Evolutionary conservation across 257 asterid genomes (phyloP).

Genomic region (Solanum rostratum): DNA sequence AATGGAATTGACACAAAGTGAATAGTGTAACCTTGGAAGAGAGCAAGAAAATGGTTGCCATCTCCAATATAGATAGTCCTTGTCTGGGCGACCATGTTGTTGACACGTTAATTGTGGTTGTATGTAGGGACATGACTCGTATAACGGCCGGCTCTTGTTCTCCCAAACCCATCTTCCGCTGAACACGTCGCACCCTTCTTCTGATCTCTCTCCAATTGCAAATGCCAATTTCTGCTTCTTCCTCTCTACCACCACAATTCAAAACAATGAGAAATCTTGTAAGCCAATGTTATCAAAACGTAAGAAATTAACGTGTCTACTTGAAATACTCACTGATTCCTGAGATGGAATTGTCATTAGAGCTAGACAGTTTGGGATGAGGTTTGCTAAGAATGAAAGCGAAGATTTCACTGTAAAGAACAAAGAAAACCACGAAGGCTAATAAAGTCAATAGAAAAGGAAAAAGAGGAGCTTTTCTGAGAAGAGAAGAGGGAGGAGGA

Average conservation of each 20-base stretch:
- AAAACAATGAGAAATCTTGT: neutral
- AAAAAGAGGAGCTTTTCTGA: slow-evolving; percentile 12
- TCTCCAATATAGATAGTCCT: slow-evolving; percentile 59
- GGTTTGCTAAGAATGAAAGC: slow-evolving; percentile 11
- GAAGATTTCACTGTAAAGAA: slow-evolving; percentile 13
- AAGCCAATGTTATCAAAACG: neutral
- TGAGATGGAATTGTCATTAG: slow-evolving; percentile 2
- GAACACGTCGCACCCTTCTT: slow-evolving; percentile 55
- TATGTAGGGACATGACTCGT: slow-evolving; percentile 71
- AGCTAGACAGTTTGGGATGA: neutral
- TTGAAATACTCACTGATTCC: slow-evolving; percentile 14
- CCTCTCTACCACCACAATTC: slow-evolving; percentile 42
- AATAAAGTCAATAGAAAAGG: slow-evolving; percentile 18
- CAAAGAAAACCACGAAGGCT: slow-evolving; percentile 15
- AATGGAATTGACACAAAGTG: too few species aligned
- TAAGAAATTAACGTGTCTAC: neutral
- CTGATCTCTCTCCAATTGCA: slow-evolving; percentile 46
- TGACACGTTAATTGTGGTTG: slow-evolving; percentile 91
- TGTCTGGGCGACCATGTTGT: slow-evolving; percentile 80
- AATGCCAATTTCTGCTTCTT: slow-evolving; percentile 49
- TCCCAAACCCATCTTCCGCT: slow-evolving; percentile 82
- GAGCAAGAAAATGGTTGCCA: slow-evolving; percentile 86
- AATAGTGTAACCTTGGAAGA: slow-evolving; percentile 51
- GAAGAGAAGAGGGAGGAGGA: slow-evolving; percentile 10
- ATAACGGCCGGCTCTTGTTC: slow-evolving; percentile 41